Percentiles rank a stretch among this genome's conserved stretches.
These are phyloP conservation scores for Candida sakaeoensis DNA, from an alignment of 805 yeast genomes.

Conservation along the genomic window DNA sequence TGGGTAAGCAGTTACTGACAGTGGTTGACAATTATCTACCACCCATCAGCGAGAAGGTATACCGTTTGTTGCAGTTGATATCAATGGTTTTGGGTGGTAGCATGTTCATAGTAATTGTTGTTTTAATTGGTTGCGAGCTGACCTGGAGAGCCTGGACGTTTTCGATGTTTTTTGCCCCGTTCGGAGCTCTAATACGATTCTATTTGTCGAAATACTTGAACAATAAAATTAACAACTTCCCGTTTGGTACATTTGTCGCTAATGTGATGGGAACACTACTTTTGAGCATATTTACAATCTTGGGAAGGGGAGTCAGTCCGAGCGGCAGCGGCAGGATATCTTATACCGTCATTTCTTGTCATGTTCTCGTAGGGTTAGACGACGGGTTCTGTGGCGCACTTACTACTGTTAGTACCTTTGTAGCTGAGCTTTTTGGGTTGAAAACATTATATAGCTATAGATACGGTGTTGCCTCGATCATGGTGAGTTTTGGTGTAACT, in stretches of 20 bases:
- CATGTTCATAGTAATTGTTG: constrained; percentile 30
- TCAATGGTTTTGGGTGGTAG: constrained; percentile 21
- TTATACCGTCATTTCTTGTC: constrained; percentile 37
- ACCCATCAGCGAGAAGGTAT: constrained; percentile 16
- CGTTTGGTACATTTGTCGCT: constrained; percentile 47
- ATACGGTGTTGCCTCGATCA: constrained; percentile 51
- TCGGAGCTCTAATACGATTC: constrained; percentile 62
- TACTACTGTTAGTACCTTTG: constrained; percentile 75
- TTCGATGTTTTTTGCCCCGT: constrained; percentile 62
- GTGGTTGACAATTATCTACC: constrained; percentile 20
- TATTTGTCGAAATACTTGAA: constrained; percentile 51
- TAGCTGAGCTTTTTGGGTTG: constrained; percentile 53
- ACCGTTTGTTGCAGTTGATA: constrained; percentile 18
- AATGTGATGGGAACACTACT: constrained; percentile 47
- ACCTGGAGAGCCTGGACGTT: constrained; percentile 71
- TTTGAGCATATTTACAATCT: constrained; percentile 40
- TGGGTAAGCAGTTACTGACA: constrained; percentile 52
- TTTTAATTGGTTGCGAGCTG: constrained; percentile 37
- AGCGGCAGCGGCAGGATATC: constrained; percentile 24
- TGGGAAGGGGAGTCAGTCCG: constrained; percentile 40
- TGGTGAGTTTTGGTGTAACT: constrained; percentile 44
- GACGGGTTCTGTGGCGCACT: constrained; percentile 71
- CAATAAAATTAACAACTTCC: constrained; percentile 40
- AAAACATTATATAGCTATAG: constrained; percentile 34
- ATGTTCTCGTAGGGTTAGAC: constrained; percentile 49